Evolutionary conservation across 1,139 yeast species (phyloP), one percentile per base, ranked within the genome.

Genomic region (Saccharomyces hybrid): DNA sequence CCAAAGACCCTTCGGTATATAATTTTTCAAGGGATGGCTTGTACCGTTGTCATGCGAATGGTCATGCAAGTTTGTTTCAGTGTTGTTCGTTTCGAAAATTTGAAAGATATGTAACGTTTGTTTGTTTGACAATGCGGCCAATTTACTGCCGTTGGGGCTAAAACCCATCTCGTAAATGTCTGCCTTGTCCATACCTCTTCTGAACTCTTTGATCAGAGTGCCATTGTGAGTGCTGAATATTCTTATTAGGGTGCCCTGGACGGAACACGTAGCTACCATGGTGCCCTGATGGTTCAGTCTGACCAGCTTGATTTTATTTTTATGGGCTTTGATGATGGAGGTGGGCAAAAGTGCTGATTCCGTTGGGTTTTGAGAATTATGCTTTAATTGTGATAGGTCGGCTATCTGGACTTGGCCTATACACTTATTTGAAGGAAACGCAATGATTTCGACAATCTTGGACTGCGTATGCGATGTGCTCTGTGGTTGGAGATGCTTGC

Each of bases 71-170:
- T 19, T 38, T 42, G 54, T 55, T 29, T 54, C 51, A 12, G 34
- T 14, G 32, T 50, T 4, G 58, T 60, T 28, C 27, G 51, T 54
- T 16, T 49, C 50, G 4, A 59, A 55, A 34, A 84, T 72, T 64
- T 84, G 86, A 71, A 83, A 93, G 4, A 93, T 80, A 71, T 93
- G 99, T 55, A 93, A 73, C 0, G 98, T 93, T 62, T 82, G 85
- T 68, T 93, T 93, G 71, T 89, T 97, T 12, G 96, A 86, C 38
- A 93, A 75, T 2, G 89, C 91, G 0, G 97, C 97, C 53, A 93
- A 73, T 62, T 83, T 81, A 6, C 83, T 71, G 52, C 88, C 90
- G 59, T 84, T 79, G 21, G 87, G 91, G 6, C 90, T 84, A 68
- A 93, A 90, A 55, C 83, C 83, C 86, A 93, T 85, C 11, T 95